Base-by-base conservation (phyloP, 306 rosid species). In the Casuarina equisetifolia region DNA sequence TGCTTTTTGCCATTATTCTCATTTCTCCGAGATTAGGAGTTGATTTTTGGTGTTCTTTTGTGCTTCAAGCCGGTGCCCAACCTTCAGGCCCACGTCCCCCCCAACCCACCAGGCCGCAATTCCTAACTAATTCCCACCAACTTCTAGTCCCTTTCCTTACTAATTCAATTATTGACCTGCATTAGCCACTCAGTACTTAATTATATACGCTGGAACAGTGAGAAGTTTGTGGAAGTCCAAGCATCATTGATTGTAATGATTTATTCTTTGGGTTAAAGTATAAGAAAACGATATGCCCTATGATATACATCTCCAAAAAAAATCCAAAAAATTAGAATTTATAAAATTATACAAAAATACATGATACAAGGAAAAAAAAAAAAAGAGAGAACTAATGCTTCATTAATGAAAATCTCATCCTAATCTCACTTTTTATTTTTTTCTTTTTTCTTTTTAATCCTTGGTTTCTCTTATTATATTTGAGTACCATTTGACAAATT, bases 371-470 rank as follows among this genome's bases (percentile, higher is more conserved):
- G 32, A 25, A 25, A 25, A 25, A 0, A 25, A 25, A 25, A 0
- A 25, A 25, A 57, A 57, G 19, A 57, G 35, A 20, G 11, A 57
- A 57, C 6, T 16, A 25, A 25, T 16, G n/a, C 43, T 61, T 43
- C 43, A 36, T 17, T 35, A 43, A 10, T 61, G 35, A 32, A 35
- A 61, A 36, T 36, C 3, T 62, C 68, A 40, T 61, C 69, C 6
- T 42, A 66, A 66, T 1, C 71, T 3, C 71, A 8, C 8, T 9
- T 40, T n/a, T 73, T 72, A 72, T 16, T 39, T 64, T 39, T 64
- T n/a, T 73, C 50, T 69, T 79, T 61, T 55, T 74, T 74, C 38
- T 42, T 9, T 75, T 85, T 45, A 36, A 51, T 48, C 63, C 19
- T 40, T 58, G 61, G 4, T 43, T 7, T 10, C 35, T 61, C 53